Evolutionary conservation across 495 filamentous ascomycete genomes (phyloP), one percentile per base, ranked within the genome.

Genomic region (Aspergillus mulundensis): DNA sequence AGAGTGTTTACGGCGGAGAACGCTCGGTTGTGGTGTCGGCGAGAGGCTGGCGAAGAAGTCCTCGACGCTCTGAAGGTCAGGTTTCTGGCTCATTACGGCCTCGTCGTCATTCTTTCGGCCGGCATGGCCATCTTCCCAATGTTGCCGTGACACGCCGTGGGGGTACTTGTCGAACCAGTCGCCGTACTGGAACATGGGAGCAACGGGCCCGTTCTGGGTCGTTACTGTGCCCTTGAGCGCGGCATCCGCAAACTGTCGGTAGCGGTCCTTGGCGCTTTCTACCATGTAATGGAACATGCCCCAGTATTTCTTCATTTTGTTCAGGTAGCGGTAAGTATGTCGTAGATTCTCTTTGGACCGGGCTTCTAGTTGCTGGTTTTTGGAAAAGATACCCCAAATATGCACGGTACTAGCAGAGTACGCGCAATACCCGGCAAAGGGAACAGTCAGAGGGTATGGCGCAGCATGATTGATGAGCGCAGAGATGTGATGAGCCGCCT

Each of bases 121-220:
- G 76, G 81, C 80, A 1, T 76, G 72, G 36, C 84, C 85, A 58
- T 92, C 90, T 60, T 92, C 87, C 71, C 88, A 94, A 69, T 94
- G 87, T 10, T 86, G 77, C 50, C 87, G 81, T 24, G 89, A 89
- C 19, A 97, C 89, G 11, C 94, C 94, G 62, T 94, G 90, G 1
- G 94, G 94, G 72, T 97, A 97, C 60, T 89, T 86, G 65, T 92
- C 85, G 64, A 97, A 97, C 94, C 94, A 98, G 70, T 98, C 94
- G 34, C 92, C 92, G 62, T 97, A 98, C 65, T 97, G 93, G 74
- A 96, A 92, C 68, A 96, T 89, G 12, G 75, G 72, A 1, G 81
- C 72, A 11, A 71, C 56, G 3, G 65, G 58, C 18, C 59, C 82
- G 19, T 84, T 71, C 48, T 82, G 77, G 52, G 73, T 77, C 47